phyloP scores from a whole-genome alignment of 306 rosid genomes.

The Sechiopsis laciniata region DNA sequence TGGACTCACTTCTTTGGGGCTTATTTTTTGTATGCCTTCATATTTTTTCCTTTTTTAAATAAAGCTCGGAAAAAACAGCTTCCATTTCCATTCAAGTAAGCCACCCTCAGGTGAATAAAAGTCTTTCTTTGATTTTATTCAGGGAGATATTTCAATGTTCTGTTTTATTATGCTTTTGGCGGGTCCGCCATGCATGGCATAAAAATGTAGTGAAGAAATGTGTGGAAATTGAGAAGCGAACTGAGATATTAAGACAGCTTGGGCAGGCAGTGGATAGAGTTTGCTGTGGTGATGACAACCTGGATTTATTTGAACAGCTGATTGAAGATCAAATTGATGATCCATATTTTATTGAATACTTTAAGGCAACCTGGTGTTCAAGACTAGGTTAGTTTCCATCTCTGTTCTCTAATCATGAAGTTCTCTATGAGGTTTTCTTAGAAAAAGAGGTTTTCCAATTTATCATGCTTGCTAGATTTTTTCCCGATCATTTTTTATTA shows the following conservation, averaged over 20 bases:
- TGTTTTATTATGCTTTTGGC: conserved; percentile 69
- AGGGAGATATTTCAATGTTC: conserved; percentile 93
- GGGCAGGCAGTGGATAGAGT: conserved; percentile 53
- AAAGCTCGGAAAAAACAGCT: neutral
- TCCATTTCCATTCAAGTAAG: neutral
- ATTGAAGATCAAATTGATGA: conserved; percentile 65
- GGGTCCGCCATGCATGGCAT: conserved; percentile 79
- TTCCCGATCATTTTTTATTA: neutral
- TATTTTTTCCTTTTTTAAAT: neutral
- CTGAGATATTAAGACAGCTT: conserved; percentile 54
- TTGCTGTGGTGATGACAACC: conserved; percentile 44
- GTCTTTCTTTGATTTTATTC: conserved; percentile 29
- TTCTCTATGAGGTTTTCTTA: conserved; percentile 12
- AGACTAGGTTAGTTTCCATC: conserved; percentile 54
- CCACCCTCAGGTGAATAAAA: conserved; percentile 16
- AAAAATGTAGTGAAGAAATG: conserved; percentile 59
- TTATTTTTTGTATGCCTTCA: no score
- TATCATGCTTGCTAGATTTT: neutral
- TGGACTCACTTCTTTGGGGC: neutral
- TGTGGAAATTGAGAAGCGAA: conserved; percentile 47
- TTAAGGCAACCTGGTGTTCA: conserved; percentile 80
- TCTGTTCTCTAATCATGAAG: neutral
- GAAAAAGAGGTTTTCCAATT: neutral
- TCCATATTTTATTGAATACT: conserved; percentile 68
- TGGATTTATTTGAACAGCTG: conserved; percentile 58